Base-by-base conservation (phyloP, 1,139 yeast genomes). In the Hemisphaericaspora xylofermentans region DNA sequence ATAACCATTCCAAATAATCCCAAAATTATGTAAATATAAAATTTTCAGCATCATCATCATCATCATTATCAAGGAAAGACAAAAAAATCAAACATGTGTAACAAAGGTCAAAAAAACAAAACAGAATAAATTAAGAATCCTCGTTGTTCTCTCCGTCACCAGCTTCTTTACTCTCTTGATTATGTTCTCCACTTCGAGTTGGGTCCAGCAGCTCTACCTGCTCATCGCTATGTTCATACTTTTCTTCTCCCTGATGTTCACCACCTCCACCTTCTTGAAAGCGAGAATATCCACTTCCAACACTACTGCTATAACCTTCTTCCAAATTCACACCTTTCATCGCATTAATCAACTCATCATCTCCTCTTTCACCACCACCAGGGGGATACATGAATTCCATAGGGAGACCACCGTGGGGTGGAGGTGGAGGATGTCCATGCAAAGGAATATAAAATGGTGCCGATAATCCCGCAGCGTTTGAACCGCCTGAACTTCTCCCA, bases 321-420 rank as follows among this genome's bases (percentile, higher is more conserved):
- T 46, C 47, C 35, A 56, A 43, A 35, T 40, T 49, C 53, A 56
- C 49, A 16, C 46, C 41, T 9, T 48, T 50, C 52, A 58, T 52
- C 6, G 61, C 49, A 28, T 43, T 39, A 13, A 44, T 45, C 36
- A 57, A 51, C 32, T 54, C 49, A 33, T 49, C 53, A 28, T 32
- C 39, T 3, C n/a, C 19, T 3, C 18, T 22, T n/a, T 16, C 37
- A 16, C 29, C 16, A n/a, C n/a, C 37, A 16, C 29, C 16, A n/a
- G 39, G 39, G 7, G 36, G 33, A n/a, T 26, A 31, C 43, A 38
- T 26, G 28, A 21, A 38, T 19, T 18, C 38, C 40, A 24, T 27
- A 24, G 26, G 26, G 16, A 34, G 39, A 16, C 32, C 38, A 13
- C 12, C 9, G 2, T 10, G 17, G 9, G n/a, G 26, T 22, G 26